Evolutionary conservation across 352 stramenopile genomes (phyloP), one percentile per base, ranked within the genome.

Genomic region (Phytophthora capsici): DNA sequence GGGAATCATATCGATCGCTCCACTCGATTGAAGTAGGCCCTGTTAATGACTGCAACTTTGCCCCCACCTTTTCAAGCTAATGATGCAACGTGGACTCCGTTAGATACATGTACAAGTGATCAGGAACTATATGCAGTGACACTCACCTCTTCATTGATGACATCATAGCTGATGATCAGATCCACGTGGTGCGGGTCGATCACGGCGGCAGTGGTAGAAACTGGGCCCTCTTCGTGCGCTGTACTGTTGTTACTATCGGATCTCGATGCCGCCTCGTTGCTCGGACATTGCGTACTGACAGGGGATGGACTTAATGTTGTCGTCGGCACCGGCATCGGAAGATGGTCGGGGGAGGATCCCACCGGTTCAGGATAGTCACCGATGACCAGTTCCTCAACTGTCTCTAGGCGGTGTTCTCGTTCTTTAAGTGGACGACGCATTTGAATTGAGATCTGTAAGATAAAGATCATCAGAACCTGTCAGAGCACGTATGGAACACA

Each of bases 131-230:
- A n/a, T 37, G 16, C 6, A 16, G 28, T 2, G 23, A 26, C 25
- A 23, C 45, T 52, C 55, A 94, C 86, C 80, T 94, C 86, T 73
- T 94, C 82, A 37, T 86, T 90, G 16, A 94, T 91, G 53, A 94
- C 84, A 53, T 94, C 86, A 71, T 94, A 94, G 71, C 86, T 94
- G 48, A 91, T 53, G 51, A 94, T 91, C 41, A 90, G 32, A 64
- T 93, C 84, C 10, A 90, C 50, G 63, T 86, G 62, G 37, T 92
- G 84, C 5, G 83, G 79, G 43, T 94, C 68, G 7, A 71, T 67
- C 6, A 60, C 3, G 2, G 50, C 36, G 26, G 26, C 14, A 23
- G 41, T 14, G 2, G 7, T 17, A 54, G 36, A 28, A 55, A n/a
- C 6, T 40, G 16, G 16, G 58, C 71, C 20, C 2, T 49, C 38